phyloP scores from a whole-genome alignment of 495 filamentous ascomycete genomes.

The Tuber calosporum region DNA sequence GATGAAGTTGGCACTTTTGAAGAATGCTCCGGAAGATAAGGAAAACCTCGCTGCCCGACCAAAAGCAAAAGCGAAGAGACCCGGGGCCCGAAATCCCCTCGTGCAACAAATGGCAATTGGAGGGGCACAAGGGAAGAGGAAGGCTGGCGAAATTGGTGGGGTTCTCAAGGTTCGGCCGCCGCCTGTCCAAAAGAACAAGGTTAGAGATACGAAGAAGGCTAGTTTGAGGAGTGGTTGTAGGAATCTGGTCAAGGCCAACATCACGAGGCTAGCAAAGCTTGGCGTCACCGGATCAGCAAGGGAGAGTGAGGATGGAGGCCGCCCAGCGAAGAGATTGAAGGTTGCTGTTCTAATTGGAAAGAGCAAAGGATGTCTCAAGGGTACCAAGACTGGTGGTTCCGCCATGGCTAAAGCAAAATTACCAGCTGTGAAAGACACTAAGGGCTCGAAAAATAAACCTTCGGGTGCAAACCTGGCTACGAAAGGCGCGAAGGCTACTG shows the following conservation, averaged over 20 bases:
- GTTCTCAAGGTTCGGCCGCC: background rate
- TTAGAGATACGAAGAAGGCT: background rate
- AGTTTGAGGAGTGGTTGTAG: background rate
- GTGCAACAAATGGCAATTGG: conserved; percentile 21
- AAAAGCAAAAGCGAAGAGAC: conserved; percentile 27
- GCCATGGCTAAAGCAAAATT: background rate
- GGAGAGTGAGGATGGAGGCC: background rate
- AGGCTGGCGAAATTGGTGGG: background rate
- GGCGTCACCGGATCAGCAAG: background rate
- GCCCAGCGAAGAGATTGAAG: background rate
- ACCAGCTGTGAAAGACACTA: background rate
- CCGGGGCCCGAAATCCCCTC: conserved; percentile 26
- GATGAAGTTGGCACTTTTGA: conserved; percentile 21
- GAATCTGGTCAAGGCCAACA: background rate
- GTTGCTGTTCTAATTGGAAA: background rate
- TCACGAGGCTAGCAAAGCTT: background rate
- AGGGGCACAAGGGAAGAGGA: background rate
- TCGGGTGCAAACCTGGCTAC: background rate
- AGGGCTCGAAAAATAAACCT: background rate
- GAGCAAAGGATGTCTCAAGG: background rate
- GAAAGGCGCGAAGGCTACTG: background rate
- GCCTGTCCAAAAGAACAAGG: background rate
- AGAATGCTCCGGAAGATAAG: conserved; percentile 15
- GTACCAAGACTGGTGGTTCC: background rate
- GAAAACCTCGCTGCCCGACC: conserved; percentile 27